These are phyloP conservation scores for Suhomyces pyralidae DNA, from an alignment of 805 yeast species.

Conservation along the genomic window DNA sequence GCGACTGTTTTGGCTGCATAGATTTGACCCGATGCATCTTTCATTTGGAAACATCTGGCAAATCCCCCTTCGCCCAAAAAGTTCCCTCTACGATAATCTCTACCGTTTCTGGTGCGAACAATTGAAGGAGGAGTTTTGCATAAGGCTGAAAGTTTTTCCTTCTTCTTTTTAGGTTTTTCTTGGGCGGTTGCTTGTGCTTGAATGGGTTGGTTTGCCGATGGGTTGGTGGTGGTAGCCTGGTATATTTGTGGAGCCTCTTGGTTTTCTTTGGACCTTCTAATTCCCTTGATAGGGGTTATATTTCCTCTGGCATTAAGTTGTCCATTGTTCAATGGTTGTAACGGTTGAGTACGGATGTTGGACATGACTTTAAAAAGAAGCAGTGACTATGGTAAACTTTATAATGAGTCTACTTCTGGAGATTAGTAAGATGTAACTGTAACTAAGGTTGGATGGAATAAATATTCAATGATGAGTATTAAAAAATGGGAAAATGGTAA, in stretches of 20 bases:
- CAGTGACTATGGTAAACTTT: neutral
- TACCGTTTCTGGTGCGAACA: conserved; percentile 81
- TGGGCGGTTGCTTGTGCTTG: conserved; percentile 13
- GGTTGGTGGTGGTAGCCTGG: neutral
- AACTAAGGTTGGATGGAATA: neutral
- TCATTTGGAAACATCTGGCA: conserved; percentile 97
- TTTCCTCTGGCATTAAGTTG: conserved; percentile 48
- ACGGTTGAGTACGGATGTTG: conserved; percentile 35
- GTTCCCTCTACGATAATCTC: conserved; percentile 85
- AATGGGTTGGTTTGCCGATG: conserved; percentile 2
- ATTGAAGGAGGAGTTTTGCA: conserved; percentile 97
- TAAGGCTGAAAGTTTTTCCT: conserved; percentile 83
- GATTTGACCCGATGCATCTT: conserved; percentile 79
- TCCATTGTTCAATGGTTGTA: conserved; percentile 53
- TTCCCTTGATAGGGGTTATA: conserved; percentile 39
- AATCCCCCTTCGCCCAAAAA: conserved; percentile 98
- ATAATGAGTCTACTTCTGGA: neutral
- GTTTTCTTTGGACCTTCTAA: conserved; percentile 25
- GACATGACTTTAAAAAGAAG: neutral
- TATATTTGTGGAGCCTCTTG: conserved; percentile 4
- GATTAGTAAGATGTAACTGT: neutral
- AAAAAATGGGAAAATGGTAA: neutral
- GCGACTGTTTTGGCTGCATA: conserved; percentile 98
- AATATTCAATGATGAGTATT: neutral
- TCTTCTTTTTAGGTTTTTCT: conserved; percentile 56